phyloP scores from a whole-genome alignment of 371 early-diverging fungal genomes.

The Mortierella polycephala region DNA sequence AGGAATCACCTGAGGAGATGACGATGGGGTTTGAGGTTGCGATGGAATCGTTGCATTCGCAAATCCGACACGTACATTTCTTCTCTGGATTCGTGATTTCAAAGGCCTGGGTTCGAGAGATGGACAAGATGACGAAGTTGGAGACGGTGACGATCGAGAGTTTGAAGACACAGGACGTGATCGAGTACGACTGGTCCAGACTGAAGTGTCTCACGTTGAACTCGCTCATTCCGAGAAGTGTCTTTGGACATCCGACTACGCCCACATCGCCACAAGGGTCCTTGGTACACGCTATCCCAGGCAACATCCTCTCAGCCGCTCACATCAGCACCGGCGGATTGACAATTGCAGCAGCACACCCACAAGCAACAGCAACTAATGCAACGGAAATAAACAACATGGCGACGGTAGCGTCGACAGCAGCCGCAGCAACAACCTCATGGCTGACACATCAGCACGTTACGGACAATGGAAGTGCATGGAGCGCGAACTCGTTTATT shows the following conservation, averaged over 20 bases:
- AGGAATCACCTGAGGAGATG: conserved; percentile 16
- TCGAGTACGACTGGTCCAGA: conserved; percentile 30
- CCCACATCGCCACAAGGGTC: neutral
- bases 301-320: neutral
- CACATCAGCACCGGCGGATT: neutral
- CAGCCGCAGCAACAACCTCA: no score
- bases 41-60: conserved; percentile 15
- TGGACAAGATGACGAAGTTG: conserved; percentile 27
- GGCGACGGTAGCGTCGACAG: no score
- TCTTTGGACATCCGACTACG: conserved; percentile 12
- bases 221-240: conserved; percentile 15
- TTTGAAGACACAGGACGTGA: conserved; percentile 16
- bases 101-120: conserved; percentile 25
- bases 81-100: conserved; percentile 27
- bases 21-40: conserved; percentile 7
- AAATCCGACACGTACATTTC: conserved; percentile 31
- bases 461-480: no score
- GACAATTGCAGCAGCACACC: no score
- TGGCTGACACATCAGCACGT: no score
- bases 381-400: no score
- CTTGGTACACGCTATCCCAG: no score
- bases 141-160: conserved; percentile 26
- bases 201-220: conserved; percentile 21
- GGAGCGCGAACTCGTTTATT: no score
- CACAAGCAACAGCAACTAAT: no score